These are phyloP conservation scores for Stropharia rugosoannulata DNA, from an alignment of 768 basidiomycete genomes.

Conservation along the genomic window DNA sequence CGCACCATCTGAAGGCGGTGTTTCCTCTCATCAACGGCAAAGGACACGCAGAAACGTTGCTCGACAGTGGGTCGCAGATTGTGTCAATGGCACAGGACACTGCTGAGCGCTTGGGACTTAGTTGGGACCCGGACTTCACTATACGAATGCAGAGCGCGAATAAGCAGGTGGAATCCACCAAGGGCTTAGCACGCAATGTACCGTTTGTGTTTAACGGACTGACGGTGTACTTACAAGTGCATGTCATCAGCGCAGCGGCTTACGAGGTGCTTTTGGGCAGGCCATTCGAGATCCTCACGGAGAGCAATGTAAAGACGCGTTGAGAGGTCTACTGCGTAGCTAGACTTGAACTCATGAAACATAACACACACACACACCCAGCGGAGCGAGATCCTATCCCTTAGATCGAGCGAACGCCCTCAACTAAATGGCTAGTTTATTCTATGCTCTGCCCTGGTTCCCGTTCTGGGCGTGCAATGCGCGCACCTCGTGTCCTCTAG, in stretches of 20 bases:
- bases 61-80: conserved; percentile 24
- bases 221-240: conserved; percentile 24
- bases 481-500: too few relatives aligned
- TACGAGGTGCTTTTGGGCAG: conserved; percentile 23
- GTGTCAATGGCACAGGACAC: conserved; percentile 19
- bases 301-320: conserved; percentile 11
- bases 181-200: conserved; percentile 23
- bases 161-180: conserved; percentile 13
- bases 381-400: too few relatives aligned
- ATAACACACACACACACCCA: too few relatives aligned
- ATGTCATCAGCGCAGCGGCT: conserved; percentile 21
- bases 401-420: too few relatives aligned
- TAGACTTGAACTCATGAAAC: too few relatives aligned
- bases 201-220: conserved; percentile 17
- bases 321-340: too few relatives aligned
- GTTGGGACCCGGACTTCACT: conserved; percentile 16
- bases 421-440: too few relatives aligned
- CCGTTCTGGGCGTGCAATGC: too few relatives aligned
- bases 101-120: conserved; percentile 11
- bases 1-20: conserved; percentile 3
- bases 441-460: too few relatives aligned
- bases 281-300: conserved; percentile 20
- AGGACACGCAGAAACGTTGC: conserved; percentile 10
- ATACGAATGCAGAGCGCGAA: conserved; percentile 27
- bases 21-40: conserved; percentile 3